Base-by-base conservation (phyloP, 2,329 filamentous ascomycete species). In the Atkinsonella hypoxylon region DNA sequence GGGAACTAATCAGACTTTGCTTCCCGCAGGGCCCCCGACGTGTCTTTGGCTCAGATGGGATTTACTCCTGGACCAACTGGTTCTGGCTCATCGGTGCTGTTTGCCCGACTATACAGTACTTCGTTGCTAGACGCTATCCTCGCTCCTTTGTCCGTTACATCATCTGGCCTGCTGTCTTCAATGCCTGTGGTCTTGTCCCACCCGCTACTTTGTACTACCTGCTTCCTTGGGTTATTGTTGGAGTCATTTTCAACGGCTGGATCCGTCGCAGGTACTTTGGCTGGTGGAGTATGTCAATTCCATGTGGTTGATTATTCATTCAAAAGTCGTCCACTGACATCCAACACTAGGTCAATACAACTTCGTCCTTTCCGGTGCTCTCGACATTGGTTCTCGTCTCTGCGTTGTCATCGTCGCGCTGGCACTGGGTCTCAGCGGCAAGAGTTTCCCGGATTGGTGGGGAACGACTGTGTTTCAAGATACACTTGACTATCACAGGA, bases 191-290 rank as follows among this genome's bases (percentile, higher is more conserved):
- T 17, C 56, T 71, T 36, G 73, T 78, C 10, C 76, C 76, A 0
- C 75, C 76, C 1, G 76, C 76, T 0, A 78, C 76, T 0, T 70
- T 74, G 0, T 70, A 78, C 51, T 77, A 73, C 61, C 73, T 78
- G 47, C 67, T 74, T n/a, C 64, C 70, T 40, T 79, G 75, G 74
- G 73, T 71, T 4, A 67, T 76, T 45, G 70, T 78, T 12, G 76
- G 77, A 5, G 67, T 72, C 46, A 51, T 77, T 48, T 79, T 79
- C 67, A 78, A 79, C 60, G 73, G 70, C 55, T 71, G 62, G 47
- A 72, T 79, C 53, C 70, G 70, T 45, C 62, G 69, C 51, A 65
- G 68, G 44, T 77, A 64, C 61, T 65, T 67, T 20, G 75, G 74
- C 17, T 79, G 76, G 76, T 79, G 77, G 77, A 70, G 59, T 58